Evolutionary conservation across 2,329 filamentous ascomycete species (phyloP), one percentile per base, ranked within the genome.

Genomic region (Fusarium caatingaense): DNA sequence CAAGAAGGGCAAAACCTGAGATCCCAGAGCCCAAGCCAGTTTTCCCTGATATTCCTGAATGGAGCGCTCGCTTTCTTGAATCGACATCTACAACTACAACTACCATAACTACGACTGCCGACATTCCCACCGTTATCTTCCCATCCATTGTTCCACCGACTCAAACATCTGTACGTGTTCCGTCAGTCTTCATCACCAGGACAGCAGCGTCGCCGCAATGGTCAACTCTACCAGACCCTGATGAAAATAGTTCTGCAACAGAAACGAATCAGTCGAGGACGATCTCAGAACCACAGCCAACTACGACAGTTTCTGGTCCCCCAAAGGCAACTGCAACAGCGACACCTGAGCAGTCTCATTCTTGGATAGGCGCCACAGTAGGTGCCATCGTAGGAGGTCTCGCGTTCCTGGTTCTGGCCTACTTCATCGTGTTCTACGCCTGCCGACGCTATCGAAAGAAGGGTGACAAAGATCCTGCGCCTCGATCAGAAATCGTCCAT

Each of bases 221-320:
- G 37, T 44, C 56, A 21, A 61, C 51, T 34, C 32, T 66, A 6
- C 37, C 46, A 28, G 20, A 40, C 2, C 41, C 66, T 3, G 54
- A 56, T 8, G 40, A 50, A 5, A 13, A 7, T 3, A 55, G 28
- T 28, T 42, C 42, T 4, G 6, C 32, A n/a, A 37, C 34, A 7
- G 34, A n/a, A 11, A 10, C 18, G 18, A 37, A 18, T 7, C 18
- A 37, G 15, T n/a, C n/a, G 8, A 56, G 41, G 20, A 25, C n/a
- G 8, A 21, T 60, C 27, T 32, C 55, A 6, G 12, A 30, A 1
- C 6, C 12, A 8, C 30, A 28, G 8, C 20, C 61, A 3, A 8
- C 3, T 8, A 12, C 18, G 5, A 37, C 34, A n/a, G 10, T 37
- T 37, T 37, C 34, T n/a, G 34, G 34, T 3, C 34, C 34, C 12